These are phyloP conservation scores for Fusarium clavum DNA, from an alignment of 2,329 filamentous ascomycete species.

Conservation along the genomic window DNA sequence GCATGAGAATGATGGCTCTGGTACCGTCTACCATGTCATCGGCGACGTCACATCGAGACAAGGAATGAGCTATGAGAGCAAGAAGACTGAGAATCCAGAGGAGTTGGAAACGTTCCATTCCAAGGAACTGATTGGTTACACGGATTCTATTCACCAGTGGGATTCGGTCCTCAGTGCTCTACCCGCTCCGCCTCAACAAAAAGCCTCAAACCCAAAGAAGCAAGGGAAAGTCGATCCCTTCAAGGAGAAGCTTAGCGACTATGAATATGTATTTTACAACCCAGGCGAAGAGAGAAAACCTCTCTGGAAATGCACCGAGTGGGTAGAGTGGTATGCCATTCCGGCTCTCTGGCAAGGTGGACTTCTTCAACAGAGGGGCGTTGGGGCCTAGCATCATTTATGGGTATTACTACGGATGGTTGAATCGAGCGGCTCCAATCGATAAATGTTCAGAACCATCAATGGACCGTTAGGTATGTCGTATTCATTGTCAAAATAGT, in stretches of 20 bases:
- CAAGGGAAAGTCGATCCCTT: not conserved
- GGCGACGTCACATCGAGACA: not conserved
- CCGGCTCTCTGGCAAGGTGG: not conserved
- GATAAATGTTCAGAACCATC: too few species aligned
- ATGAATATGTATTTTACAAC: not conserved
- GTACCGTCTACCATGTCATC: not conserved
- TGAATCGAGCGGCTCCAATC: too few species aligned
- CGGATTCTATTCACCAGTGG: accelerated
- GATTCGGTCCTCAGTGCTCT: not conserved
- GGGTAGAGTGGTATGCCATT: not conserved
- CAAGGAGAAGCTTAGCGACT: accelerated
- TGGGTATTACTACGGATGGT: too few species aligned
- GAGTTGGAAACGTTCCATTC: accelerated
- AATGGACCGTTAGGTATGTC: too few species aligned
- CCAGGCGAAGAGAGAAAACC: not conserved
- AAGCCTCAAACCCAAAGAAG: not conserved
- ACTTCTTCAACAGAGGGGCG: not conserved
- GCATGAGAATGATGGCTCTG: accelerated
- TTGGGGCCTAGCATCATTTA: too few species aligned
- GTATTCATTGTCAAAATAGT: too few species aligned
- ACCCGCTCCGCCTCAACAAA: not conserved
- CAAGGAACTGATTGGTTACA: not conserved
- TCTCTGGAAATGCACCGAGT: constrained; percentile 7
- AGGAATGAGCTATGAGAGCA: not conserved
- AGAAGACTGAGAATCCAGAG: accelerated